phyloP scores from a whole-genome alignment of 2,329 filamentous ascomycete genomes.

The Cordyceps pruinosa region DNA sequence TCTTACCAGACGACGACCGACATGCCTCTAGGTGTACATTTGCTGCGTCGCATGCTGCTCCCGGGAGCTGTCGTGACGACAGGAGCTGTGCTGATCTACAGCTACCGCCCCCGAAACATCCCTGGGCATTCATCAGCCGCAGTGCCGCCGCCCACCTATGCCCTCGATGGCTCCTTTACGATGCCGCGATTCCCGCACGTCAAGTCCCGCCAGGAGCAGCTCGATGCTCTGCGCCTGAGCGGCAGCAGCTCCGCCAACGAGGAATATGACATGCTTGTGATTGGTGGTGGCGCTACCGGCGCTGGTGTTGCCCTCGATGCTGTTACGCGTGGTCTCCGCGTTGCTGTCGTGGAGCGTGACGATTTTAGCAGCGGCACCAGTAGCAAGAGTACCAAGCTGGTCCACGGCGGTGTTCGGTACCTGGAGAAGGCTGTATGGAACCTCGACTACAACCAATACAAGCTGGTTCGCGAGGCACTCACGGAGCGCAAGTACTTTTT shows the following conservation, averaged over 20 bases:
- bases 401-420: constrained; percentile 70
- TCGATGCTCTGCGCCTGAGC: constrained; percentile 49
- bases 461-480: constrained; percentile 64
- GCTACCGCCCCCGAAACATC: constrained; percentile 64
- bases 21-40: background rate
- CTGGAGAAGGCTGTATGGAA: constrained; percentile 72
- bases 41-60: constrained; percentile 37
- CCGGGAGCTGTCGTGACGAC: constrained; percentile 36
- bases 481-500: constrained; percentile 70
- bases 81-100: constrained; percentile 41
- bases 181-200: constrained; percentile 59
- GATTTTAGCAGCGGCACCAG: constrained; percentile 69
- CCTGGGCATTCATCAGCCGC: constrained; percentile 61
- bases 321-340: constrained; percentile 62
- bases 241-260: constrained; percentile 24
- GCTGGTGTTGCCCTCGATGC: constrained; percentile 67
- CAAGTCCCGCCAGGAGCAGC: constrained; percentile 57
- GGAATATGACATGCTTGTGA: constrained; percentile 63
- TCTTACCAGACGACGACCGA: background rate
- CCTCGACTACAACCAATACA: constrained; percentile 66
- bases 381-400: constrained; percentile 69
- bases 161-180: constrained; percentile 59
- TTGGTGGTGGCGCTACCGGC: constrained; percentile 66
- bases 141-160: constrained; percentile 64
- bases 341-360: constrained; percentile 64